A percentile compares a stretch with the other conserved stretches of the same genome.
These are phyloP conservation scores for Xylariaceae sp. DNA, from an alignment of 2,329 filamentous ascomycete species.

Conservation along the genomic window DNA sequence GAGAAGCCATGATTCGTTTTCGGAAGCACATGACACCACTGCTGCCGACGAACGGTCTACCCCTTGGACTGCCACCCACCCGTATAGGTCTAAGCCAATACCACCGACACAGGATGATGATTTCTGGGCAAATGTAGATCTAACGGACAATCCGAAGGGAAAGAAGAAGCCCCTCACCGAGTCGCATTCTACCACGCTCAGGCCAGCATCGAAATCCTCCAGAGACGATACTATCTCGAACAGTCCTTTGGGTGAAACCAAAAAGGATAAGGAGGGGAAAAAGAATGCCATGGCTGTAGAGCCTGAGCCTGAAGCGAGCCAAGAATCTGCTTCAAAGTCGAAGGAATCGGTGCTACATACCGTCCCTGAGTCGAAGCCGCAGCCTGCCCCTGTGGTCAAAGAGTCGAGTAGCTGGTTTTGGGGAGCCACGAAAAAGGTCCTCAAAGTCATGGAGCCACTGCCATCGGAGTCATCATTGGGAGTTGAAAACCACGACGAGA, in stretches of 20 bases:
- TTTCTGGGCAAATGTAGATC: conserved; percentile 30
- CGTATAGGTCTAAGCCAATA: conserved; percentile 16
- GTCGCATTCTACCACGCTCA: conserved; percentile 12
- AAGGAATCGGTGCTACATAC: conserved; percentile 18
- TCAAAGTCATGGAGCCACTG: conserved; percentile 28
- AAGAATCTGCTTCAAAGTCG: conserved; percentile 10
- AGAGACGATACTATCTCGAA: conserved; percentile 20
- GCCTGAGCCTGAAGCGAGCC: conserved; percentile 19
- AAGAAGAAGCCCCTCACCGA: conserved; percentile 29
- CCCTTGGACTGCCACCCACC: conserved; percentile 33
- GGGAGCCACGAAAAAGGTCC: conserved; percentile 48
- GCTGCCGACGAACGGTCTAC: conserved; percentile 29
- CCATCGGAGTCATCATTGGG: conserved; percentile 4
- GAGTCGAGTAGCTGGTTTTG: conserved; percentile 47
- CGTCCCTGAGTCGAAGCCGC: conserved; percentile 31
- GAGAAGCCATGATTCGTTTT: conserved; percentile 30
- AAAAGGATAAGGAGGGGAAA: conserved; percentile 30
- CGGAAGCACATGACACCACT: conserved; percentile 24
- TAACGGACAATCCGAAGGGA: conserved; percentile 31
- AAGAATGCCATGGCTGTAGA: conserved; percentile 39
- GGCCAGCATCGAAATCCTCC: conserved; percentile 10
- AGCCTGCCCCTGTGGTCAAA: conserved; percentile 31
- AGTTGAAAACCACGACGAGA: conserved; percentile 11
- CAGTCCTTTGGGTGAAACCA: conserved; percentile 10
- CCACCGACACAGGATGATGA: conserved; percentile 31